Percentiles rank a stretch among this genome's conserved stretches.
Evolutionary conservation across 257 asterid species (phyloP).

Genomic region (Fraxinus anomala): DNA sequence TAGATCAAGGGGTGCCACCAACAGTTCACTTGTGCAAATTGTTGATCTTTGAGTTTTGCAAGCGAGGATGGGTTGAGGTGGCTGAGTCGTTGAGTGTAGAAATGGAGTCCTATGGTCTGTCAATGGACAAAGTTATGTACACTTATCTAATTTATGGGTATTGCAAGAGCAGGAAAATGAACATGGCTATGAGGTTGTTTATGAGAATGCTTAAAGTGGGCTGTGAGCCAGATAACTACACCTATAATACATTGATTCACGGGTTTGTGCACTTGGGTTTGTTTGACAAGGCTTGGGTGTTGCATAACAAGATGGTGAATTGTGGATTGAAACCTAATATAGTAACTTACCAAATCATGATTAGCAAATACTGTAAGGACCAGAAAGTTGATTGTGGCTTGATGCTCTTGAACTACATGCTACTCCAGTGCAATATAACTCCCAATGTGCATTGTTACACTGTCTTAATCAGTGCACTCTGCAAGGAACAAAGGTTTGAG

Average conservation of each 20-base stretch:
- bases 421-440: slow-evolving; percentile 27
- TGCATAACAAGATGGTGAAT: slow-evolving; percentile 49
- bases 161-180: slow-evolving; percentile 55
- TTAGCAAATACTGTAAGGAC: slow-evolving; percentile 53
- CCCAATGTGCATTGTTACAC: slow-evolving; percentile 66
- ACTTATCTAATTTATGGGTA: slow-evolving; percentile 54
- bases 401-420: slow-evolving; percentile 42
- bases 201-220: slow-evolving; percentile 60
- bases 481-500: slow-evolving; percentile 43
- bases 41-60: slow-evolving; percentile 46
- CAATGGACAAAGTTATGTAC: slow-evolving; percentile 50
- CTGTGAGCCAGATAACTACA: slow-evolving; percentile 51
- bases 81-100: slow-evolving; percentile 52
- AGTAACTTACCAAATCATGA: slow-evolving; percentile 58
- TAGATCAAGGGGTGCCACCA: slow-evolving; percentile 42
- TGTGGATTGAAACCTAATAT: slow-evolving; percentile 49
- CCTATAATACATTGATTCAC: slow-evolving; percentile 52
- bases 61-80: slow-evolving; percentile 54
- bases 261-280: slow-evolving; percentile 54
- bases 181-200: slow-evolving; percentile 64
- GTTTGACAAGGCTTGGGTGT: slow-evolving; percentile 43
- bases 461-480: slow-evolving; percentile 48
- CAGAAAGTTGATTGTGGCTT: slow-evolving; percentile 49
- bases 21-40: slow-evolving; percentile 53
- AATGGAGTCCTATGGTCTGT: slow-evolving; percentile 52